Percentiles rank a stretch among this genome's conserved stretches.
Evolutionary conservation across 2,329 filamentous ascomycete genomes (phyloP).

Genomic region (Colletotrichum tofieldiae): DNA sequence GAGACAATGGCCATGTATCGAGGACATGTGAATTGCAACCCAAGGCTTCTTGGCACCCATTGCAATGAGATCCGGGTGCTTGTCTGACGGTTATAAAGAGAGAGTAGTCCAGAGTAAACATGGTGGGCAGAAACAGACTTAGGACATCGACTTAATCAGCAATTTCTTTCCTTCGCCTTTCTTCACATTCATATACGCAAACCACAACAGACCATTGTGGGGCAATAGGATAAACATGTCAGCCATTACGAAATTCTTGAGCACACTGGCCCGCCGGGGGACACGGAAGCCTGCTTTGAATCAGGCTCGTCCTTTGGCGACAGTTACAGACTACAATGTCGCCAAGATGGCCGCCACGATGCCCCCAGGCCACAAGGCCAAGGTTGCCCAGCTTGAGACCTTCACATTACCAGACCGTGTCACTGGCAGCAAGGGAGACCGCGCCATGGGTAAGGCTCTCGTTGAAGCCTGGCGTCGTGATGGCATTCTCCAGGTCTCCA

Average conservation of each 20-base stretch:
- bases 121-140: not conserved
- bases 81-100: slow-evolving; percentile 23
- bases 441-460: slow-evolving; percentile 57
- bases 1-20: slow-evolving; percentile 11
- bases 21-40: slow-evolving; percentile 21
- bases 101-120: not conserved
- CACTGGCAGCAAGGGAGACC: slow-evolving; percentile 52
- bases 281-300: slow-evolving; percentile 14
- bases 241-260: slow-evolving; percentile 27
- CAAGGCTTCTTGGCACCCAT: not conserved
- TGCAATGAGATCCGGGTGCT: not conserved
- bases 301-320: slow-evolving; percentile 28
- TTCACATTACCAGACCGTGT: slow-evolving; percentile 59
- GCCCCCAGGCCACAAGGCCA: slow-evolving; percentile 40
- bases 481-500: slow-evolving; percentile 64
- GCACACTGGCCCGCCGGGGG: slow-evolving; percentile 25
- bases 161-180: not conserved
- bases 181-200: not conserved
- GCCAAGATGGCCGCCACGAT: slow-evolving; percentile 33
- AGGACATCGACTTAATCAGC: not conserved
- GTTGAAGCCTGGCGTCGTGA: slow-evolving; percentile 60
- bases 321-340: slow-evolving; percentile 36
- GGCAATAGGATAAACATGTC: slow-evolving; percentile 14
- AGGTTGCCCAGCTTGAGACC: slow-evolving; percentile 52
- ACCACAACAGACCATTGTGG: not conserved